These are phyloP conservation scores for Cadophora luteo-olivacea DNA, from an alignment of 2,329 filamentous ascomycete genomes.

Conservation along the genomic window DNA sequence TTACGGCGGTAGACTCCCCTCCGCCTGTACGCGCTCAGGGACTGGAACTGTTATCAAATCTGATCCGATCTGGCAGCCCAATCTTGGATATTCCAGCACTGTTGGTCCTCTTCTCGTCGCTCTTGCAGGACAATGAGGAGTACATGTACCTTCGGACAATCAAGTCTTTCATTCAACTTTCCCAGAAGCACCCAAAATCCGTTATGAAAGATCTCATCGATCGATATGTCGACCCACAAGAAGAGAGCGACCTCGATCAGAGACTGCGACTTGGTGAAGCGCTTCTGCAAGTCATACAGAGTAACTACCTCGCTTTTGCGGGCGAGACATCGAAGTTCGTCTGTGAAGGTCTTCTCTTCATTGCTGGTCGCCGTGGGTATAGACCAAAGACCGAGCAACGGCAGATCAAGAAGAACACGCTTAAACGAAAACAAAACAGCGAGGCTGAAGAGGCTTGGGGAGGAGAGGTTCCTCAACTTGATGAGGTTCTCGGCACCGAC, in stretches of 20 bases:
- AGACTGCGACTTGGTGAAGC: conserved; percentile 74
- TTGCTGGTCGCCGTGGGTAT: conserved; percentile 68
- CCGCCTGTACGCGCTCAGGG: conserved; percentile 72
- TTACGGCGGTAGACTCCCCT: conserved; percentile 65
- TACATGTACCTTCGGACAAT: conserved; percentile 75
- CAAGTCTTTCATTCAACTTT: conserved; percentile 65
- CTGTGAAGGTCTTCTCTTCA: conserved; percentile 64
- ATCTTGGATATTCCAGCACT: conserved; percentile 71
- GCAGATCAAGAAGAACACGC: conserved; percentile 58
- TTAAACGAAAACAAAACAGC: conserved; percentile 55
- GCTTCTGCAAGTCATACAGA: conserved; percentile 67
- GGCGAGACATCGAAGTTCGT: conserved; percentile 59
- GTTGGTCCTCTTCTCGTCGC: conserved; percentile 66
- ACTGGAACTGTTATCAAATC: conserved; percentile 61
- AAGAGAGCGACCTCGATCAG: conserved; percentile 64
- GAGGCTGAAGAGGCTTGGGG: conserved; percentile 62
- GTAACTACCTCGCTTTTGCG: conserved; percentile 60
- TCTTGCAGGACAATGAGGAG: conserved; percentile 71
- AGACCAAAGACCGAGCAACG: conserved; percentile 64
- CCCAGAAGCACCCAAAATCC: conserved; percentile 65
- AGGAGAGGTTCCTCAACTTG: conserved; percentile 56
- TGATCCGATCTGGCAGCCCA: conserved; percentile 62
- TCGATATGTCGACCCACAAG: conserved; percentile 68
- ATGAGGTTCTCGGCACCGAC: conserved; percentile 46
- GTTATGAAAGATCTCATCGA: conserved; percentile 69